Base-by-base conservation (phyloP, 768 basidiomycete species). In the Boletus sensibilis region DNA sequence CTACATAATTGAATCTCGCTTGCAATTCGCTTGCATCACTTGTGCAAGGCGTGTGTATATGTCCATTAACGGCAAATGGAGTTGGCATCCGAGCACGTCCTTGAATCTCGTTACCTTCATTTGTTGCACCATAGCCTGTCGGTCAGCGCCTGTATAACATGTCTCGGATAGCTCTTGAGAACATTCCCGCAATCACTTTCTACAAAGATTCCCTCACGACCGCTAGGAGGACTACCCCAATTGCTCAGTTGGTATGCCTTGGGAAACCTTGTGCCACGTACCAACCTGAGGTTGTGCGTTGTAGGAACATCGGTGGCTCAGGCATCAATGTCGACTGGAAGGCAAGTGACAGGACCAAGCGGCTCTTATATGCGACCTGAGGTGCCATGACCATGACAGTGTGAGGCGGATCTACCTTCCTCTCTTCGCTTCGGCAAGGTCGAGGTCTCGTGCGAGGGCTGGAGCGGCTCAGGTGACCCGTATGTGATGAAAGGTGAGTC, bases 301-400 rank as follows among this genome's bases (percentile, higher is more conserved):
- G 95, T 72, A 76, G 76, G 53, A 95, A 88, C 60, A 76, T 88
- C 18, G 92, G 94, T 38, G 90, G 90, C 4, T 73, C 75, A 56
- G 93, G 90, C 5, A 77, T 82, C 2, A 90, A 91, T 11, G 85
- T 95, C 3, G 93, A 96, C 65, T 98, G 95, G 95, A 92, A 90
- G 82, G 91, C 87, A 64, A 63, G 80, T 74, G 34, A 33, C 42
- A 43, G 20, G 35, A 39, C 49, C 34, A 53, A 38, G 14, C 20
- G n/a, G 35, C 45, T 48, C 46, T 42, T 31, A 14, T 43, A 55
- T 56, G 49, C 33, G 29, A 55, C 34, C 56, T 61, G 46, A 64
- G 38, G 41, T 52, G 18, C 48, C 47, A 44, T 37, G 18, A 50
- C 29, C 57, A 20, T n/a, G 53, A 21, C 61, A 94, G 88, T 97